These are phyloP conservation scores for Colletotrichum australisinense DNA, from an alignment of 2,329 filamentous ascomycete genomes.

Conservation along the genomic window DNA sequence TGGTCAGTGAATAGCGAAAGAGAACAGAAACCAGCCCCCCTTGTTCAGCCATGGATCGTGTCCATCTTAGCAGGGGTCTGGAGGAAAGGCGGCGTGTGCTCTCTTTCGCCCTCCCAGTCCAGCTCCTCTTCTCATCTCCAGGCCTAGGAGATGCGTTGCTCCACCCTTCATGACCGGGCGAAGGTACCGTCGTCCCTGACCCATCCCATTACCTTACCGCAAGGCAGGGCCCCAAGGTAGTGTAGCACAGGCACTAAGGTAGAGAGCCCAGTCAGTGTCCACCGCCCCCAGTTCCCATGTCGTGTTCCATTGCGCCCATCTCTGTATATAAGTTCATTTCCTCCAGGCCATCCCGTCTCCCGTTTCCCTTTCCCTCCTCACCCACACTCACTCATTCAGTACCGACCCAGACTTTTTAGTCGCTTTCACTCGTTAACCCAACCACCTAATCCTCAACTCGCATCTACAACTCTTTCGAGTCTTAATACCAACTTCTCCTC, in stretches of 20 bases:
- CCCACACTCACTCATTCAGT: slow-evolving; percentile 59
- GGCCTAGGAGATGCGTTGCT: slow-evolving; percentile 30
- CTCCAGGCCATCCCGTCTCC: slow-evolving; percentile 48
- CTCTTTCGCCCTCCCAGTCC: slow-evolving; percentile 25
- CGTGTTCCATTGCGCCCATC: slow-evolving; percentile 25
- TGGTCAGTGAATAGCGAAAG: slow-evolving; percentile 29
- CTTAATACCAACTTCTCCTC: slow-evolving; percentile 41
- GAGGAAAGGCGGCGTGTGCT: slow-evolving; percentile 30
- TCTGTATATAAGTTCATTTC: slow-evolving; percentile 62
- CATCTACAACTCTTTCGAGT: slow-evolving; percentile 46
- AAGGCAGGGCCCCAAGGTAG: slow-evolving; percentile 7
- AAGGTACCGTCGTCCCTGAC: slow-evolving; percentile 23
- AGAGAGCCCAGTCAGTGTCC: slow-evolving; percentile 3
- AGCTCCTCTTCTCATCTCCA: slow-evolving; percentile 36
- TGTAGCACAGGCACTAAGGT: slow-evolving; percentile 19
- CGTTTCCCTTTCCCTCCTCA: slow-evolving; percentile 54
- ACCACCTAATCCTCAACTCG: slow-evolving; percentile 46
- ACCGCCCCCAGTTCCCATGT: slow-evolving; percentile 26
- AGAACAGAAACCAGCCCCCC: slow-evolving; percentile 29
- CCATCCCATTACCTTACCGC: slow-evolving; percentile 31
- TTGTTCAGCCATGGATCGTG: slow-evolving; percentile 22
- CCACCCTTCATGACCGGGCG: slow-evolving; percentile 29
- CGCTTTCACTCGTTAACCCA: slow-evolving; percentile 67
- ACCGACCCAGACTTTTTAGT: slow-evolving; percentile 65
- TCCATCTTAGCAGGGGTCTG: slow-evolving; percentile 24